These are phyloP conservation scores for Entonaema liquescens DNA, from an alignment of 495 filamentous ascomycete species.

Conservation along the genomic window DNA sequence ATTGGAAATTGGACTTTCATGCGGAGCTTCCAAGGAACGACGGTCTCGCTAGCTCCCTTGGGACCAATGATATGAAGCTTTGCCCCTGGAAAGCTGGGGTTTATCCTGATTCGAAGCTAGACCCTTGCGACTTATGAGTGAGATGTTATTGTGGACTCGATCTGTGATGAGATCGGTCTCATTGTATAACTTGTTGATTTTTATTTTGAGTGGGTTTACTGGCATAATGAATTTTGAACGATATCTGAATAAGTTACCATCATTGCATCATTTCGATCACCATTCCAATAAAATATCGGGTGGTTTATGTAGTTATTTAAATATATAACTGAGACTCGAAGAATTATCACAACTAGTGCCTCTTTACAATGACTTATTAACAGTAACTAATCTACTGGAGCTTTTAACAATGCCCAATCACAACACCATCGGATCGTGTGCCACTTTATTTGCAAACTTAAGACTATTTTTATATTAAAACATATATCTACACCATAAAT, in stretches of 20 bases:
- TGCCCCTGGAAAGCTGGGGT: no score
- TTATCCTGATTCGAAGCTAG: neutral
- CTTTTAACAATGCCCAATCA: no score
- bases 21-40: conserved; percentile 12
- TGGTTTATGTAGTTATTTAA: no score
- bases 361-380: no score
- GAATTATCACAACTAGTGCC: no score
- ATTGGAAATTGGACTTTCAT: conserved; percentile 30
- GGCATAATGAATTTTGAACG: neutral
- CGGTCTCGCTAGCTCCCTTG: neutral
- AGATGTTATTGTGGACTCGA: neutral
- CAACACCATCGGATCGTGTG: no score
- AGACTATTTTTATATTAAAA: no score
- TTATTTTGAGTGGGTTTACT: neutral
- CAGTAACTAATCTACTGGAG: no score
- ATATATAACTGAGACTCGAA: no score
- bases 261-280: neutral
- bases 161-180: neutral
- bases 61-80: conserved; percentile 14
- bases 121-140: neutral
- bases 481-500: neutral
- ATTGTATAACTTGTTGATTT: neutral
- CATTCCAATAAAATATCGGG: no score
- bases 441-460: no score
- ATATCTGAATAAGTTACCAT: neutral